Base-by-base conservation (phyloP, 495 filamentous ascomycete species). In the Cenococcum geophilum region DNA sequence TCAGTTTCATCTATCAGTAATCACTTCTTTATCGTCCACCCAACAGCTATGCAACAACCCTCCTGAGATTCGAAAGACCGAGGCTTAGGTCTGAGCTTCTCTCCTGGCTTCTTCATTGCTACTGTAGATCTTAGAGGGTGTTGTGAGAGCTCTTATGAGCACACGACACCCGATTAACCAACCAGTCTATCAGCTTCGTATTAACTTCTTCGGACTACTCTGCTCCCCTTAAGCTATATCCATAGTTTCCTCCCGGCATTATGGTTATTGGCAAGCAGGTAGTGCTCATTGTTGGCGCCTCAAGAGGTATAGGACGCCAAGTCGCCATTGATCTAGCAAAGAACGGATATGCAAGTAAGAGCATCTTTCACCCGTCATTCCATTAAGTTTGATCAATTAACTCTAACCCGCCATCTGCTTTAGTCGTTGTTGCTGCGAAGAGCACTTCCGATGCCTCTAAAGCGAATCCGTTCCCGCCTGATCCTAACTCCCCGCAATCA, bases 381-480 rank as follows among this genome's bases (percentile, higher is more conserved):
- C 18, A 1, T 9, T 23, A 16, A 9, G 1, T 10, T 52, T 16
- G 4, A 22, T 52, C 14, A 1, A 23, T 25, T 18, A 32, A 10
- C 49, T 49, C 55, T 27, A 43, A 55, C 42, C 51, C 27, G 49
- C 49, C 49, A 25, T 35, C 14, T 58, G 14, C 37, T 43, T n/a
- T 50, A 95, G 90, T 93, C 55, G 84, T 92, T 64, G 81, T 92
- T 11, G 82, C 87, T 20, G 88, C 89, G n/a, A 93, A 92, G 71
- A 86, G 85, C 49, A 86, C 80, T 10, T 91, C 86, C 55, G 79
- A 86, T 68, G 81, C 86, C 21, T 69, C 69, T 60, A 76, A 71
- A 56, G 72, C 75, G 35, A 67, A 64, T 5, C 83, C 86, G 4
- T 92, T 92, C 70, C 87, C 89, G 1, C 89, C 89, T 0, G 79